Evolutionary conservation across 2,329 filamentous ascomycete species (phyloP), one percentile per base, ranked within the genome.

Genomic region (Xylaria sp.): DNA sequence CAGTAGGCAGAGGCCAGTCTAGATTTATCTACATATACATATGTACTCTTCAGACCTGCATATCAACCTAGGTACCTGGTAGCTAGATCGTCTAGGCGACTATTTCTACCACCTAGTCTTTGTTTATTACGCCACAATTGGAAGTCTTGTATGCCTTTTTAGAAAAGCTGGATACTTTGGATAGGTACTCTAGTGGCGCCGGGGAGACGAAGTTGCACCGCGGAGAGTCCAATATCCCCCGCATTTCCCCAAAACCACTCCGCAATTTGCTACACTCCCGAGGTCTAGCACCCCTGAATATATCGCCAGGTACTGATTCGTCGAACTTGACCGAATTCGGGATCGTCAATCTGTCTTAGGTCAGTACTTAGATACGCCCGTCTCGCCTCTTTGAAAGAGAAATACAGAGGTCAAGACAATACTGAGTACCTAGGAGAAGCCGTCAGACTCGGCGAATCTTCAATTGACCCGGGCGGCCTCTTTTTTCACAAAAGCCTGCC

Each of bases 241-340:
- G 67, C 69, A 72, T 64, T 73, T 70, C 67, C 69, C 71, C 71
- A 69, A 37, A 37, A 71, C 32, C 63, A 50, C 67, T 70, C 71
- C 71, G 62, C 64, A 65, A 51, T 54, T 44, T n/a, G 13, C n/a
- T 46, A 15, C 3, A 25, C 13, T 18, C 15, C 46, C 34, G 34
- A 37, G 34, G 34, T 37, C 34, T 10, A 52, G 12, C 50, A 20
- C 32, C 15, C 28, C 18, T 34, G 15, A 18, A n/a, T 73, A 77
- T 2, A 37, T 28, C 28, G 28, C 28, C 28, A 28, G 28, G 28
- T 6, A 28, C 28, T 28, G 3, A 28, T 28, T 28, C 28, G 28
- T 28, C 44, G 39, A 18, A 13, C 44, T 46, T n/a, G 15, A 15
- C 28, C 15, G 18, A 20, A 48, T 48, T 20, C 18, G 10, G 23